A percentile compares a stretch with the other conserved stretches of the same genome.
These are phyloP conservation scores for Cryptococcus hybrid DNA, from an alignment of 1,284 basidiomycete genomes.

Conservation along the genomic window DNA sequence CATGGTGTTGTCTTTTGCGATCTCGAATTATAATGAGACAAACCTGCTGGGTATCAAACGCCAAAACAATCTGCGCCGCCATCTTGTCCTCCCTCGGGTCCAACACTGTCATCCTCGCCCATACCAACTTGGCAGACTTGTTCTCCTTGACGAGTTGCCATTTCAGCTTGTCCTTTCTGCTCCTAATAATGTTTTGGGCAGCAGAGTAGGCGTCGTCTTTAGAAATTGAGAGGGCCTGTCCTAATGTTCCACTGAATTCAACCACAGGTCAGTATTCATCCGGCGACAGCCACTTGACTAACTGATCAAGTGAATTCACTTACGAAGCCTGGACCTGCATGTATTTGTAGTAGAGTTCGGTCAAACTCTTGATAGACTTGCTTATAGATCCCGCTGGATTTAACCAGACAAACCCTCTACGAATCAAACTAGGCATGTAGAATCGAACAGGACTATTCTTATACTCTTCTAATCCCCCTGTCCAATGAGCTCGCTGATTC, in stretches of 20 bases:
- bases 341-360: conserved; percentile 16
- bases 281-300: neutral
- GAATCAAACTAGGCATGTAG: neutral
- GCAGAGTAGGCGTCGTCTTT: conserved; percentile 15
- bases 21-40: neutral
- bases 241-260: conserved; percentile 12
- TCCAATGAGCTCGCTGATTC: conserved; percentile 6
- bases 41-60: conserved; percentile 28
- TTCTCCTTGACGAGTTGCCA: conserved; percentile 22
- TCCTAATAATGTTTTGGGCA: conserved; percentile 14
- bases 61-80: conserved; percentile 21
- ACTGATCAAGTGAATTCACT: conserved; percentile 1
- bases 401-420: neutral
- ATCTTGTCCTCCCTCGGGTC: conserved; percentile 16
- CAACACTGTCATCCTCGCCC: conserved; percentile 16
- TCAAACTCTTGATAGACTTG: neutral
- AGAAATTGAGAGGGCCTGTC: conserved; percentile 8
- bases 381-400: neutral
- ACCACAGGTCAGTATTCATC: neutral
- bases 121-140: conserved; percentile 12
- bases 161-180: conserved; percentile 11
- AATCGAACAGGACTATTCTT: neutral
- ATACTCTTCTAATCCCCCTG: conserved; percentile 7
- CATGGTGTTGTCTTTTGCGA: neutral
- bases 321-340: conserved; percentile 22